These are phyloP conservation scores for Glycyrrhiza uralensis DNA, from an alignment of 306 rosid species.

Conservation along the genomic window DNA sequence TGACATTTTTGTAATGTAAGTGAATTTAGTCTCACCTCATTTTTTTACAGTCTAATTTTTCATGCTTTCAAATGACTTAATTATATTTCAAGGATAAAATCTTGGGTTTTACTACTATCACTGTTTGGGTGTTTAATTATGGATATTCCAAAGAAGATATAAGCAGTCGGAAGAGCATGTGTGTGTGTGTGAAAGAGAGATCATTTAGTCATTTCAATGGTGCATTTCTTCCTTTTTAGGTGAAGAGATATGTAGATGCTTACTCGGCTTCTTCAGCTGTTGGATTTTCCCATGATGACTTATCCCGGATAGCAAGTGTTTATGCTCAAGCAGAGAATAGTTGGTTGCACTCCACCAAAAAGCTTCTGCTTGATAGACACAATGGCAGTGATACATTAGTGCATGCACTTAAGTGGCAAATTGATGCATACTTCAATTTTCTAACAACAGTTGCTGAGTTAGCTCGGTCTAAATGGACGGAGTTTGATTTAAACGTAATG, in stretches of 20 bases:
- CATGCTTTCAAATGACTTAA: slow-evolving; percentile 2
- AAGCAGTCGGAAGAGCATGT: background rate
- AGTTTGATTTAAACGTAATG: slow-evolving; percentile 86
- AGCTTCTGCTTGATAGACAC: slow-evolving; percentile 35
- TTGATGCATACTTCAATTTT: slow-evolving; percentile 62
- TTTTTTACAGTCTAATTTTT: slow-evolving; percentile 6
- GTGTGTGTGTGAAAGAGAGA: background rate
- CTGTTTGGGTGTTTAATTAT: slow-evolving; percentile 15
- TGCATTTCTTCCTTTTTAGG: slow-evolving; percentile 46
- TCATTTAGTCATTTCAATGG: slow-evolving; percentile 25
- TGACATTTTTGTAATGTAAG: slow-evolving; percentile 1
- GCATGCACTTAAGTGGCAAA: slow-evolving; percentile 62
- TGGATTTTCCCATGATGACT: slow-evolving; percentile 87
- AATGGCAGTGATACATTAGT: slow-evolving; percentile 39
- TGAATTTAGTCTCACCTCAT: slow-evolving; percentile 14
- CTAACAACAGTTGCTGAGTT: slow-evolving; percentile 72
- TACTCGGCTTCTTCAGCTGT: slow-evolving; percentile 83
- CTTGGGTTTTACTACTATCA: slow-evolving; percentile 5
- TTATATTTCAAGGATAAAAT: background rate
- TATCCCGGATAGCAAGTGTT: slow-evolving; percentile 49
- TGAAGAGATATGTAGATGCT: slow-evolving; percentile 84
- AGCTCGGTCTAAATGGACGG: slow-evolving; percentile 97
- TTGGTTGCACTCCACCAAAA: slow-evolving; percentile 56
- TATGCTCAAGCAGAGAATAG: slow-evolving; percentile 66
- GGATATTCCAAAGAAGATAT: slow-evolving; percentile 5